A percentile compares a stretch with the other conserved stretches of the same genome.
phyloP scores from a whole-genome alignment of 1,139 yeast genomes.

The Candida gigantensis region DNA sequence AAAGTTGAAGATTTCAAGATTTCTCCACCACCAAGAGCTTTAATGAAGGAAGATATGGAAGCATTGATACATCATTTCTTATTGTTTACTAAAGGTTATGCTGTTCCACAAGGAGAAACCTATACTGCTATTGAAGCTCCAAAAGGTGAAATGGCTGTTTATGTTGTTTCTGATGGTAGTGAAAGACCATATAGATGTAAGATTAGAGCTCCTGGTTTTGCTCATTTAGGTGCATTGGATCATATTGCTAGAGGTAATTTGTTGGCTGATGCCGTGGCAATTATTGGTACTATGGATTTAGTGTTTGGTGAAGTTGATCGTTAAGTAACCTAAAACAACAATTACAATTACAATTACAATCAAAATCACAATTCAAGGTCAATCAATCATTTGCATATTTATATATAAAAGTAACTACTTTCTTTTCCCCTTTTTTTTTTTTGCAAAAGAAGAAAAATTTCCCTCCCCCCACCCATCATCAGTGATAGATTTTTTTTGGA shows the following conservation, averaged over 20 bases:
- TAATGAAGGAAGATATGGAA: conserved; percentile 94
- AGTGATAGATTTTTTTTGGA: too few species aligned
- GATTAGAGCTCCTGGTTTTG: conserved; percentile 92
- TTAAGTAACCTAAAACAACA: conserved; percentile 28
- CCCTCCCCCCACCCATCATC: too few species aligned
- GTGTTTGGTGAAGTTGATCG: conserved; percentile 95
- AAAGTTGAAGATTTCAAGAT: conserved; percentile 90
- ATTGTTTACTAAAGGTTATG: conserved; percentile 83
- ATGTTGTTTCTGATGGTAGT: conserved; percentile 83
- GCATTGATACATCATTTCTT: conserved; percentile 87
- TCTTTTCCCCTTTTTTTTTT: too few species aligned
- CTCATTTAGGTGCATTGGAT: conserved; percentile 86
- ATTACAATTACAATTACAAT: too few species aligned
- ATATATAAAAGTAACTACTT: too few species aligned
- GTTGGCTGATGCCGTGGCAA: conserved; percentile 91
- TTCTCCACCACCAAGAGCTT: conserved; percentile 76
- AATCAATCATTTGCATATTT: too few species aligned
- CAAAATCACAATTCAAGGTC: too few species aligned
- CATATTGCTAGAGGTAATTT: conserved; percentile 84
- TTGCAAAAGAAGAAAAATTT: too few species aligned
- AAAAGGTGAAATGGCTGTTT: conserved; percentile 94
- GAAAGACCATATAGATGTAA: conserved; percentile 93
- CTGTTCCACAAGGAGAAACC: conserved; percentile 89
- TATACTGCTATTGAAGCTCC: conserved; percentile 94
- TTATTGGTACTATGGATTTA: conserved; percentile 93